phyloP scores from a whole-genome alignment of 768 basidiomycete genomes.

The Lactarius trivialis region DNA sequence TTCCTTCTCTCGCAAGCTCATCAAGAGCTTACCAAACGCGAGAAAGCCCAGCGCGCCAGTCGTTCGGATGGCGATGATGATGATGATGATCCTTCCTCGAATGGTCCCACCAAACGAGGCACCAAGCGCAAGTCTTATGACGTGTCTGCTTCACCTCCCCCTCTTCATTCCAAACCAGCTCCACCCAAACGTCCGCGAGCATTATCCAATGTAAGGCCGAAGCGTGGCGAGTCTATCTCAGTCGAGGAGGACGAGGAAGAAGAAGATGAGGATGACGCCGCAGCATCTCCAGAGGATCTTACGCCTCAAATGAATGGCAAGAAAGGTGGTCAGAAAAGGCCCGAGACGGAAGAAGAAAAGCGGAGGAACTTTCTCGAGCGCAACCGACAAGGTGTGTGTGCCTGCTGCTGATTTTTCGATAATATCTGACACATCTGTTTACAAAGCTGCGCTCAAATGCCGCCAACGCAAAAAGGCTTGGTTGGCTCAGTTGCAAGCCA shows the following conservation, averaged over 20 bases:
- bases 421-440: slow-evolving; percentile 3
- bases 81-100: slow-evolving; percentile 27
- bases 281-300: slow-evolving; percentile 22
- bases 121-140: slow-evolving; percentile 68
- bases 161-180: slow-evolving; percentile 7
- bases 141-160: slow-evolving; percentile 29
- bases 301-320: slow-evolving; percentile 19
- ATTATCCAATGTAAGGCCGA: slow-evolving; percentile 21
- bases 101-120: slow-evolving; percentile 42
- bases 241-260: slow-evolving; percentile 30
- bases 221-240: slow-evolving; percentile 27
- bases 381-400: slow-evolving; percentile 90
- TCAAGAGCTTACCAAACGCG: slow-evolving; percentile 93
- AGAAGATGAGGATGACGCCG: slow-evolving; percentile 33
- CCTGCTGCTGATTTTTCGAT: slow-evolving; percentile 1
- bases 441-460: slow-evolving; percentile 90
- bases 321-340: slow-evolving; percentile 50
- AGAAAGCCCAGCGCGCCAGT: slow-evolving; percentile 67
- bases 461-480: slow-evolving; percentile 99
- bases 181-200: slow-evolving; percentile 36
- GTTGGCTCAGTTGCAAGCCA: slow-evolving; percentile 86
- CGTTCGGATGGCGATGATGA: slow-evolving; percentile 29
- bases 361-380: slow-evolving; percentile 93
- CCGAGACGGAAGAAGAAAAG: slow-evolving; percentile 98
- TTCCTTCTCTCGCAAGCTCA: slow-evolving; percentile 93